phyloP scores from a whole-genome alignment of 805 yeast species.

The Teunomyces panamensis region DNA sequence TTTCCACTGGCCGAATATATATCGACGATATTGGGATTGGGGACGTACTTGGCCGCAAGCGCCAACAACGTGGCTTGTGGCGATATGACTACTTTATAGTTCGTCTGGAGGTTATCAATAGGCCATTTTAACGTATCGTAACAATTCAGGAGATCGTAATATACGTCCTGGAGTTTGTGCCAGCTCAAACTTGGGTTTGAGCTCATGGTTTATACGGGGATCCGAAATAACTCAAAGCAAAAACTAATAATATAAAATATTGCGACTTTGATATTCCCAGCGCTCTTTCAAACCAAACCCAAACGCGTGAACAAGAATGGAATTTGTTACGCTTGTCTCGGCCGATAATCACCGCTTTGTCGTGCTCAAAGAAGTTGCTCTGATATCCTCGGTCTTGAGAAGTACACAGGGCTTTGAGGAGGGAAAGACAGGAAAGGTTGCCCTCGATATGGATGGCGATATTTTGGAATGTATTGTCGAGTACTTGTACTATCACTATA shows the following conservation, averaged over 20 bases:
- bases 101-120: slow-evolving; percentile 30
- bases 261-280: background rate
- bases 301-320: background rate
- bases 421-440: slow-evolving; percentile 55
- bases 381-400: slow-evolving; percentile 58
- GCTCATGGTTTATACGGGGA: slow-evolving; percentile 7
- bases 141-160: slow-evolving; percentile 60
- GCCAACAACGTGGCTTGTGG: slow-evolving; percentile 58
- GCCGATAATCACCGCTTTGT: slow-evolving; percentile 65
- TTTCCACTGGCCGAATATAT: slow-evolving; percentile 34
- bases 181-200: slow-evolving; percentile 54
- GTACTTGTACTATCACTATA: slow-evolving; percentile 71
- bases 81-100: slow-evolving; percentile 49
- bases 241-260: background rate
- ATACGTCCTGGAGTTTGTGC: slow-evolving; percentile 75
- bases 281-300: background rate
- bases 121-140: slow-evolving; percentile 53
- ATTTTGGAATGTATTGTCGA: slow-evolving; percentile 80
- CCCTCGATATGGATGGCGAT: slow-evolving; percentile 64
- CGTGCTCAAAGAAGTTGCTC: slow-evolving; percentile 70
- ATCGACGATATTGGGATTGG: slow-evolving; percentile 36
- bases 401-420: slow-evolving; percentile 55
- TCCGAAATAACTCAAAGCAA: background rate
- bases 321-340: slow-evolving; percentile 65
- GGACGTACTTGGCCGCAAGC: slow-evolving; percentile 34